Percentiles rank a stretch among this genome's conserved stretches.
Conservation (phyloP, 2,329 filamentous ascomycete genomes). For the Aspergillus ochraceus region DNA sequence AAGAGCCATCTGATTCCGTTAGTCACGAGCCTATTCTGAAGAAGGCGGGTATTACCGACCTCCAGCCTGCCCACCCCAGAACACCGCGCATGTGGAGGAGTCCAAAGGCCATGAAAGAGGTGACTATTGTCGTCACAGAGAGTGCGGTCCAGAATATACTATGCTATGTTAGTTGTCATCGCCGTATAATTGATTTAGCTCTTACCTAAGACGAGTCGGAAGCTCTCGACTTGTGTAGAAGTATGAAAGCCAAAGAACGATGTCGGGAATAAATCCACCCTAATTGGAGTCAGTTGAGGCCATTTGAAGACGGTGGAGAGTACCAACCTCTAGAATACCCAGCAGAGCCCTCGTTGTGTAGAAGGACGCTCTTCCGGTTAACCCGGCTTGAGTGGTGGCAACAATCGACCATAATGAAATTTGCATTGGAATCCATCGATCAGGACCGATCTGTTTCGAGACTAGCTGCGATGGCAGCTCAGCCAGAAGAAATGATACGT, state of each 20-base stretch:
- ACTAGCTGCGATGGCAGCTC: constrained; percentile 61
- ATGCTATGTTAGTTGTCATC: not conserved
- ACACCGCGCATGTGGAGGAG: constrained; percentile 37
- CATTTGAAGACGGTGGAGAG: no score
- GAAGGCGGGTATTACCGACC: constrained; percentile 41
- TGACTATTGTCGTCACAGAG: constrained; percentile 34
- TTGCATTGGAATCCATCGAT: constrained; percentile 57
- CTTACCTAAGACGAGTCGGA: constrained; percentile 48
- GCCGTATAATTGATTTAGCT: not conserved
- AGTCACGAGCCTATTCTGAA: not conserved
- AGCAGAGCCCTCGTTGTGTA: constrained; percentile 44
- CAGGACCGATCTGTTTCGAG: constrained; percentile 55
- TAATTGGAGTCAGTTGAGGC: not conserved
- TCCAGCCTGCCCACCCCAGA: constrained; percentile 40
- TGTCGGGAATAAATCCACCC: constrained; percentile 21
- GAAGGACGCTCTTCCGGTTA: constrained; percentile 42
- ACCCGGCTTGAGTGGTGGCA: constrained; percentile 46
- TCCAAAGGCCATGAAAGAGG: constrained; percentile 37
- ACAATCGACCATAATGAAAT: constrained; percentile 55
- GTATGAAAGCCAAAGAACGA: constrained; percentile 63
- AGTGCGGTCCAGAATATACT: constrained; percentile 68
- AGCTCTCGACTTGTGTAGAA: constrained; percentile 62
- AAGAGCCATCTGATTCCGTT: constrained; percentile 47
- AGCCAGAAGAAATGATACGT: constrained; percentile 53
- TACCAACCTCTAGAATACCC: constrained; percentile 47